Conservation (phyloP, 2,329 filamentous ascomycete species). For the Boeremia lycopersici region DNA sequence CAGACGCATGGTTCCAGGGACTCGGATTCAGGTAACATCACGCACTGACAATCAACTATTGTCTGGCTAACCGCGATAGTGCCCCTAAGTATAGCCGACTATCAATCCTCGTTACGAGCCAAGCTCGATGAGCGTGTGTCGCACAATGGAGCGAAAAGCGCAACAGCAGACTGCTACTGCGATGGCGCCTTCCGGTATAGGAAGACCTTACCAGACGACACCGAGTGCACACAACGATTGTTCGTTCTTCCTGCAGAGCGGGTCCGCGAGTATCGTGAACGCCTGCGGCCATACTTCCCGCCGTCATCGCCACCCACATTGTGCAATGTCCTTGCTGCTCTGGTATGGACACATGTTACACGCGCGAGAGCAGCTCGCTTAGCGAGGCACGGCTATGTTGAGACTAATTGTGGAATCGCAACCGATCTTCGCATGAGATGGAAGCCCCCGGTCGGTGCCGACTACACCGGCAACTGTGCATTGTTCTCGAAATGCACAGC, state of each 20-base stretch:
- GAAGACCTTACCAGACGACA: slow-evolving; percentile 33
- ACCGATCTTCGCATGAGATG: slow-evolving; percentile 39
- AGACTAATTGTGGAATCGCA: slow-evolving; percentile 39
- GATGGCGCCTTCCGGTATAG: slow-evolving; percentile 33
- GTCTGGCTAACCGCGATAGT: slow-evolving; percentile 24
- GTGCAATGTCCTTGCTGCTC: slow-evolving; percentile 42
- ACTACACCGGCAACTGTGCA: slow-evolving; percentile 44
- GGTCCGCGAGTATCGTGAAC: slow-evolving; percentile 36
- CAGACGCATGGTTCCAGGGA: slow-evolving; percentile 18
- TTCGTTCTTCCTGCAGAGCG: slow-evolving; percentile 37
- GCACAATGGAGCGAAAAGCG: slow-evolving; percentile 6
- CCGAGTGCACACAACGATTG: slow-evolving; percentile 34
- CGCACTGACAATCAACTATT: neutral
- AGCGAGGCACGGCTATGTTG: slow-evolving; percentile 20
- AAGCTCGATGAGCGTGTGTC: slow-evolving; percentile 30
- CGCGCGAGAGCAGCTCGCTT: slow-evolving; percentile 37
- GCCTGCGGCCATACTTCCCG: slow-evolving; percentile 26
- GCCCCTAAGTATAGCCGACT: slow-evolving; percentile 25
- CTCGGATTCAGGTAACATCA: slow-evolving; percentile 21
- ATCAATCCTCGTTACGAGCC: slow-evolving; percentile 30
- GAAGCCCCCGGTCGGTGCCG: slow-evolving; percentile 27
- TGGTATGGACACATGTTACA: slow-evolving; percentile 46
- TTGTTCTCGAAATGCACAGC: slow-evolving; percentile 37
- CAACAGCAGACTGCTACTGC: slow-evolving; percentile 37
- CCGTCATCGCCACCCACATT: slow-evolving; percentile 30